These are phyloP conservation scores for Globisporangium orthogonon DNA, from an alignment of 352 stramenopile genomes.

Conservation along the genomic window DNA sequence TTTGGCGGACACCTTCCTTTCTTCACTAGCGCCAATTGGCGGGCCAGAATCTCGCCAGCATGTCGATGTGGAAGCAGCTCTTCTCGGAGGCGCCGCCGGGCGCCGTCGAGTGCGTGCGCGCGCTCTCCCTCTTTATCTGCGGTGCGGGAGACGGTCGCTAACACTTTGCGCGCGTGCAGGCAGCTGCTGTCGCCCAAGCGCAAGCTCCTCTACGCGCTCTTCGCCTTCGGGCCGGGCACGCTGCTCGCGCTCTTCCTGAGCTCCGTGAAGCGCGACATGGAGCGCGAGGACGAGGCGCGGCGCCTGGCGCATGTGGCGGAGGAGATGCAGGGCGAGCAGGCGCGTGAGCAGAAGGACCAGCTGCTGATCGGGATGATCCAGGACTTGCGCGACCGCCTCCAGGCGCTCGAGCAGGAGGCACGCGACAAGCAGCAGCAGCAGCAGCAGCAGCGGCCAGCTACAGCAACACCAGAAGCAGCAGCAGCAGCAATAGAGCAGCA, in stretches of 20 bases:
- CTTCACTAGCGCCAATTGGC: background rate
- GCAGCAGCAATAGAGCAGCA: slow-evolving; percentile 4
- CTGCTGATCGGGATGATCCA: slow-evolving; percentile 43
- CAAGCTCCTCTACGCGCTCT: slow-evolving; percentile 58
- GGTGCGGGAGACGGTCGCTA: background rate
- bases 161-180: slow-evolving; percentile 11
- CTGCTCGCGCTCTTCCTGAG: slow-evolving; percentile 59
- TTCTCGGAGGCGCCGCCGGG: slow-evolving; percentile 60
- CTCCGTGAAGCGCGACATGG: slow-evolving; percentile 66
- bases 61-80: slow-evolving; percentile 62
- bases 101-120: slow-evolving; percentile 50
- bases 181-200: slow-evolving; percentile 57
- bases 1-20: background rate
- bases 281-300: slow-evolving; percentile 50
- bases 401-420: slow-evolving; percentile 41
- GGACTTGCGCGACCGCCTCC: slow-evolving; percentile 54
- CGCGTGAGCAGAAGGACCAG: slow-evolving; percentile 43
- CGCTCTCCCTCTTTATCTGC: background rate
- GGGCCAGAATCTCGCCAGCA: background rate
- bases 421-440: slow-evolving; percentile 5
- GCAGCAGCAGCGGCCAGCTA: slow-evolving; percentile 1
- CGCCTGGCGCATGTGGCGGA: slow-evolving; percentile 35
- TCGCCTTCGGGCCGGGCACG: slow-evolving; percentile 65
- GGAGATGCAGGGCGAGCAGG: slow-evolving; percentile 32
- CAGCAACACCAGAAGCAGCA: background rate